Evolutionary conservation across 2,329 filamentous ascomycete genomes (phyloP).

Genomic region (Arthrobotrys sphaeroides): DNA sequence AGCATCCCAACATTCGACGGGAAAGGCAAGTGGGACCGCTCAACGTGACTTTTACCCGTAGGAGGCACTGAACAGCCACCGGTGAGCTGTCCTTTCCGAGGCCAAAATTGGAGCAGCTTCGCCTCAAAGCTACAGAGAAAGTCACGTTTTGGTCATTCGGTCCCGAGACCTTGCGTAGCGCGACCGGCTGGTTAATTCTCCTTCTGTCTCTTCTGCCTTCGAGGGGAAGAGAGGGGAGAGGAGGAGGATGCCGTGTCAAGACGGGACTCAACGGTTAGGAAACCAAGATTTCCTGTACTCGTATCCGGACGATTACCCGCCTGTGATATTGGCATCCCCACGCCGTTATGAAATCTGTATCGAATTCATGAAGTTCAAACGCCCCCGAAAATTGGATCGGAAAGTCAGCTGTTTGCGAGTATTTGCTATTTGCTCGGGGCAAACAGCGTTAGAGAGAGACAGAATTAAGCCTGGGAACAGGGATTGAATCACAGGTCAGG

Average conservation of each 20-base stretch:
- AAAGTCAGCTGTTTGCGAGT: constrained; percentile 19
- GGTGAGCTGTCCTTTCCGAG: constrained; percentile 42
- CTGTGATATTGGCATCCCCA: constrained; percentile 28
- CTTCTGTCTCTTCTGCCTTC: not conserved
- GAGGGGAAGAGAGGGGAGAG: not conserved
- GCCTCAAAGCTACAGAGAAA: constrained; percentile 38
- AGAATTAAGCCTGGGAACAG: constrained; percentile 23
- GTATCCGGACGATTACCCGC: constrained; percentile 20
- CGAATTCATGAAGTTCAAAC: constrained; percentile 34
- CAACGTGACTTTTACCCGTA: constrained; percentile 53
- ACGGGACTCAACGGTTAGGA: constrained; percentile 41
- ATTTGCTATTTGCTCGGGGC: constrained; percentile 33
- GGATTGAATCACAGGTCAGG: constrained; percentile 41
- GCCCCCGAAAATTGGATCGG: constrained; percentile 22
- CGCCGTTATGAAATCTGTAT: constrained; percentile 37
- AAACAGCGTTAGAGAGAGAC: constrained; percentile 40
- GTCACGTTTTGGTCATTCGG: constrained; percentile 39
- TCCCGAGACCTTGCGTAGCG: constrained; percentile 38
- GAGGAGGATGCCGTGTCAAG: not conserved
- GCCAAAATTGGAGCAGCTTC: constrained; percentile 47
- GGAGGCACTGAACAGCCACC: constrained; percentile 42
- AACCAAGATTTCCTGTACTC: constrained; percentile 33
- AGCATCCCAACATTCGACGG: constrained; percentile 19
- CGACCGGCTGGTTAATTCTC: not conserved
- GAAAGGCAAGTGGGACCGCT: constrained; percentile 48